Percentiles rank a stretch among this genome's conserved stretches.
Conservation (phyloP, 2,329 filamentous ascomycete species). For the Hypoxylon sp. region DNA sequence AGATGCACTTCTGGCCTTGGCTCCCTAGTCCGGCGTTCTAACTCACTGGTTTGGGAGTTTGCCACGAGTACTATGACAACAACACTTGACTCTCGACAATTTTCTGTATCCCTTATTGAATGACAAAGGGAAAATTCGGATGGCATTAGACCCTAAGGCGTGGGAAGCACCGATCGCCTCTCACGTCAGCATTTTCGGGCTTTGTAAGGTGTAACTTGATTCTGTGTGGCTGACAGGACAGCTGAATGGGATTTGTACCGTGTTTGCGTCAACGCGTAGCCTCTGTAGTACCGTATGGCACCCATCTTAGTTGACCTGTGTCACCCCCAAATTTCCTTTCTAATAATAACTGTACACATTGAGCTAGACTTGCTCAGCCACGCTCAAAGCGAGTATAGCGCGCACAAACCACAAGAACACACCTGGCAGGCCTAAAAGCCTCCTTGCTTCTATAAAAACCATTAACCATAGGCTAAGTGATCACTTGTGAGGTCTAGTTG, state of each 20-base stretch:
- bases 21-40: constrained; percentile 14
- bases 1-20: constrained; percentile 21
- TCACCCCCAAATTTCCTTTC: constrained; percentile 23
- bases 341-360: constrained; percentile 37
- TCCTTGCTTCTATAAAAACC: neutral
- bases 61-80: constrained; percentile 30
- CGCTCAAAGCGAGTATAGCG: constrained; percentile 27
- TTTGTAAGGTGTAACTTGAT: constrained; percentile 32
- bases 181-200: constrained; percentile 41
- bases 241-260: constrained; percentile 29
- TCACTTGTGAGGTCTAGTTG: constrained; percentile 1
- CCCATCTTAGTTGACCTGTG: constrained; percentile 18
- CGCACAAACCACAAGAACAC: constrained; percentile 25
- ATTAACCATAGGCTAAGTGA: constrained; percentile 6
- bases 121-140: constrained; percentile 13
- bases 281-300: constrained; percentile 6
- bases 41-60: constrained; percentile 14
- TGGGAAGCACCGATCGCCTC: constrained; percentile 28
- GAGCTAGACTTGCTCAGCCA: constrained; percentile 32
- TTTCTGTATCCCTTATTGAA: constrained; percentile 4
- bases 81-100: neutral
- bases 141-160: constrained; percentile 10
- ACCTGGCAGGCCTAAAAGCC: constrained; percentile 19
- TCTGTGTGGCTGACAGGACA: constrained; percentile 17
- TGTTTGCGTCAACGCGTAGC: constrained; percentile 34